Evolutionary conservation across 495 filamentous ascomycete species (phyloP), one percentile per base, ranked within the genome.

Genomic region (Aspergillus bridgeri): DNA sequence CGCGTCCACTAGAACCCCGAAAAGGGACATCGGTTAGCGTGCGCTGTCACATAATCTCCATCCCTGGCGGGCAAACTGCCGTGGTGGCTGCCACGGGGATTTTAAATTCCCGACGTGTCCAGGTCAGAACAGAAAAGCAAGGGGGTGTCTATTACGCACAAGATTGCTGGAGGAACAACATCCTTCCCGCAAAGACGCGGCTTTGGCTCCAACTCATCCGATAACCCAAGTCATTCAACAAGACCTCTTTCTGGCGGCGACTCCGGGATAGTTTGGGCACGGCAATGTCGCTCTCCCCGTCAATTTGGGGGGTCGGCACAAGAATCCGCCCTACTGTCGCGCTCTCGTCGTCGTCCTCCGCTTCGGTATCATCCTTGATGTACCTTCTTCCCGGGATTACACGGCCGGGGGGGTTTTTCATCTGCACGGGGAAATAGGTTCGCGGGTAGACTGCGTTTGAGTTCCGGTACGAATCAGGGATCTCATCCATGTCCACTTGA

Each of bases 131-230:
- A n/a, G n/a, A 6, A 45, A 49, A 44, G 42, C 56, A 58, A 54
- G 50, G 56, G 50, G 53, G 5, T 19, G 22, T 5, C 21, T 13
- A 49, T 23, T 45, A 90, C 92, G 86, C 77, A 97, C 93, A 75
- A 62, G 91, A 92, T 78, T 89, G 85, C 73, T 98, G 94, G 70
- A 98, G 75, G 68, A 98, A 98, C 59, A 96, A 78, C 48, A 86
- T 89, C 64, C 90, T 80, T 5, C 85, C 88, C 17, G 89, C 83
- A 75, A 97, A 97, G 1, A 91, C 86, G 46, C 92, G 81, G 67
- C 90, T 91, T 73, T 96, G 92, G 50, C 89, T 84, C 94, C 94
- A 98, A 45, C 88, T 90, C 86, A 98, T 95, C 17, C 93, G 83
- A 65, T 95, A 97, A 0, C 91, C 94, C 48, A 98, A 69, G 66